Percentiles rank a stretch among this genome's conserved stretches.
phyloP scores from a whole-genome alignment of 768 basidiomycete species.

The Hortiboletus campestris region DNA sequence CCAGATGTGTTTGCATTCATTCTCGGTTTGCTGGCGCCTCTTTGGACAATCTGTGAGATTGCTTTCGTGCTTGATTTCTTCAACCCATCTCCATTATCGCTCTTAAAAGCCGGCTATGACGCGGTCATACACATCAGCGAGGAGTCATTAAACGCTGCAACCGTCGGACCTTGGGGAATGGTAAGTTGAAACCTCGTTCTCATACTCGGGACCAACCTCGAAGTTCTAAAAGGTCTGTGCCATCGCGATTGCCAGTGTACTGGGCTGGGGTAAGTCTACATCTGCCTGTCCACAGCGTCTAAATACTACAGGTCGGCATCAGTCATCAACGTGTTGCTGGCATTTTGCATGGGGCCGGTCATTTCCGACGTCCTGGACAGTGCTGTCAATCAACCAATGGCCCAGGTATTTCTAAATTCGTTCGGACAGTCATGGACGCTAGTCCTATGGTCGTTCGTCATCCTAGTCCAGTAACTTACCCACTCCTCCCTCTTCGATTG shows the following conservation, averaged over 20 bases:
- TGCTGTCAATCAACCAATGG: constrained; percentile 40
- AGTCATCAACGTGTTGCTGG: constrained; percentile 52
- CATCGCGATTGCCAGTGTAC: constrained; percentile 42
- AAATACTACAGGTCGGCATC: not conserved
- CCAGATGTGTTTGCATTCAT: constrained; percentile 45
- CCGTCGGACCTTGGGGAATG: constrained; percentile 56
- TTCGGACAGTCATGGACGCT: constrained; percentile 43
- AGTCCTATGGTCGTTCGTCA: constrained; percentile 51
- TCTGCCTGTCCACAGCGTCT: not conserved
- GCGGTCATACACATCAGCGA: constrained; percentile 51
- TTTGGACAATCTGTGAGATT: constrained; percentile 41
- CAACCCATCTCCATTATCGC: not conserved
- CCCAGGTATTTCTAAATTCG: constrained; percentile 38
- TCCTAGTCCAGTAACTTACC: constrained; percentile 41
- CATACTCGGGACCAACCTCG: not conserved
- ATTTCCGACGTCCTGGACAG: constrained; percentile 36
- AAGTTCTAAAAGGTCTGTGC: constrained; percentile 27
- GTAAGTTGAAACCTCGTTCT: constrained; percentile 26
- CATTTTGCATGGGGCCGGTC: constrained; percentile 57
- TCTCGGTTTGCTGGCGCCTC: constrained; percentile 45
- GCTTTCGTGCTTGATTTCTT: not conserved
- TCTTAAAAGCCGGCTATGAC: constrained; percentile 41
- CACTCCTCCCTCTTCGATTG: not conserved
- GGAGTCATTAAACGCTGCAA: constrained; percentile 52
- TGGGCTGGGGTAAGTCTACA: constrained; percentile 40